Base-by-base conservation (phyloP, 78 protist genomes). In the Dictyostelium brefeldianum region DNA sequence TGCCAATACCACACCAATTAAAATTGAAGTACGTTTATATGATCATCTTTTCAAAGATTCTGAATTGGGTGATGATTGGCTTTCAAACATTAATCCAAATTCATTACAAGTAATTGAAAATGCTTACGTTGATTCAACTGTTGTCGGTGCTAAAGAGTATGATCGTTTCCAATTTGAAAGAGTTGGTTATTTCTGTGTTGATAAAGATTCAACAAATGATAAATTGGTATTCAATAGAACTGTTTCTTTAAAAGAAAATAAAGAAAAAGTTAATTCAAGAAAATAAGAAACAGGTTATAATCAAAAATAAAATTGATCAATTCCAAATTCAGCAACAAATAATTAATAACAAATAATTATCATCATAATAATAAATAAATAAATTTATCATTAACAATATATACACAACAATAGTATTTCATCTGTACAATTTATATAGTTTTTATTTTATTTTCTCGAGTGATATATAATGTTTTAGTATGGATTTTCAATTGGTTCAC, bases 121-220 rank as follows among this genome's bases (percentile, higher is more conserved):
- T 17, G 98, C 96, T 25, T 18, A 51, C 9, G 81, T 70, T 36
- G 96, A 95, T 47, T 31, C 18, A 3, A 79, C 95, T 70, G 47
- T 84, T 6, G 56, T n/a, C 2, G 81, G 57, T 15, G 78, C 81
- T 10, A 97, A 96, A 69, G 71, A 22, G 64, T 67, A 46, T 20
- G 95, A 78, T 41, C 10, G 81, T 48, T 83, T 90, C 95, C 99
- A 98, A 91, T 97, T 98, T 53, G 99, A 99, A 95, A 96, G 99
- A 43, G 50, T 90, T 36, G 99, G 99, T 65, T 99, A 59, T 96
- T 99, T 98, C 96, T 56, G 56, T 25, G 85, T 64, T 18, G 99
- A 99, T 75, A 27, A 27, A 41, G 98, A 98, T 83, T 15, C 95
- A 22, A 84, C 92, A 41, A 3, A 77, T 17, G 91, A 56, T 6